Base-by-base conservation (phyloP, 164 flowering plant genomes). In the Tetrastigma voinierianum region DNA sequence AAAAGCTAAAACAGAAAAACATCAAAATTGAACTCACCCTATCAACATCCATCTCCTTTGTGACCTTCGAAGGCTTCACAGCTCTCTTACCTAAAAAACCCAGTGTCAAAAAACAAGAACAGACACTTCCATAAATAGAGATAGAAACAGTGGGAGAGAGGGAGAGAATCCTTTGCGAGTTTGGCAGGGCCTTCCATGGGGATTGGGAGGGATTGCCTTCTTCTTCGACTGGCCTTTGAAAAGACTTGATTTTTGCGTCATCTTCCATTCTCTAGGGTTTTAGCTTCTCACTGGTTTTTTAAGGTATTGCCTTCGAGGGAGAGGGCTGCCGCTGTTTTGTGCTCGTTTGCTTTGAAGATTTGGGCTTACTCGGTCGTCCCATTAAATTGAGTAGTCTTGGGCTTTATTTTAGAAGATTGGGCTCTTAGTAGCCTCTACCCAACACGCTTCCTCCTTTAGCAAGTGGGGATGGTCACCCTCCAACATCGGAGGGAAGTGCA, bases 201-300 rank as follows among this genome's bases (percentile, higher is more conserved):
- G 87, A 59, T 67, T 87, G 21, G 84, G 86, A 66, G 90, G 88
- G 20, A 81, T 62, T 1, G 80, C 23, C 70, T 88, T 91, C 90
- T 71, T 82, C 83, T 89, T 91, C 77, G 86, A 72, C 51, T 90
- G 81, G 52, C 95, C 97, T 74, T 91, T 89, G 88, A 87, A 91
- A n/a, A 86, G 70, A 64, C 53, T 75, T 1, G 76, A 70, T 66
- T 87, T 87, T 83, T 91, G 97, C 68, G 95, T 89, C 95, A 91
- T 89, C 83, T 69, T 65, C 51, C 61, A 47, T 16, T 11, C 52
- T 17, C 15, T 32, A 32, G 40, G 40, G 5, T 32, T 32, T 32
- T 32, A 3, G 40, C 40, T 32, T 32, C 40, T 32, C 40, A 3
- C 40, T 32, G 40, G 40, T 32, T 32, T 32, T 32, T 7, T 32